Base-by-base conservation (phyloP, 768 basidiomycete species). In the Cystobasidium tubakii region DNA sequence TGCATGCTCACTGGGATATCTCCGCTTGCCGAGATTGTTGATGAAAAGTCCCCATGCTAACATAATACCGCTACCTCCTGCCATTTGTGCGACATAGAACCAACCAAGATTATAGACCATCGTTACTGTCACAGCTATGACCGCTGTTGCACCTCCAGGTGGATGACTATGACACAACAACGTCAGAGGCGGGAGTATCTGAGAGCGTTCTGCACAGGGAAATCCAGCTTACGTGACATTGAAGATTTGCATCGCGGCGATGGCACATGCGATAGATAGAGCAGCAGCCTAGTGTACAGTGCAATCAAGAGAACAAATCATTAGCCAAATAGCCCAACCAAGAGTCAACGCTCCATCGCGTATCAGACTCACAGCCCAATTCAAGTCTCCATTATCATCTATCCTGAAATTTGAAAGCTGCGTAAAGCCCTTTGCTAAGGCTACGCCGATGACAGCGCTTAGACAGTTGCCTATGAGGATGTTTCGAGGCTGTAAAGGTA, bases 71-170 rank as follows among this genome's bases (percentile, higher is more conserved):
- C 62, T 63, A n/a, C 27, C n/a, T 31, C 27, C 34, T 27, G 34
- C 34, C n/a, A 63, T 63, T n/a, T 63, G 27, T 7, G 23, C 62
- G 12, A 63, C 62, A n/a, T 63, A 63, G 10, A 63, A 63, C 62
- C 62, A 63, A n/a, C 9, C 21, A 3, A 63, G 27, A 36, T 63
- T 23, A 31, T 31, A 63, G n/a, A 63, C 62, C 34, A 36, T 36
- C 15, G 62, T 27, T 25, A 63, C 36, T 25, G 62, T 63, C 27
- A 63, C 62, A 31, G 62, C 62, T 34, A 63, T 7, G 21, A 63
- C 27, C 7, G 62, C 62, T 23, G 62, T 63, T n/a, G 62, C 62
- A 31, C 62, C 62, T n/a, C 62, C 62, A 34, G 62, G 62, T 10
- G 62, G 62, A 34, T 63, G 62, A 10, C 54, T 57, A 19, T 57